Conservation (phyloP, 164 flowering plant species). For the Stephania yunnanensis region DNA sequence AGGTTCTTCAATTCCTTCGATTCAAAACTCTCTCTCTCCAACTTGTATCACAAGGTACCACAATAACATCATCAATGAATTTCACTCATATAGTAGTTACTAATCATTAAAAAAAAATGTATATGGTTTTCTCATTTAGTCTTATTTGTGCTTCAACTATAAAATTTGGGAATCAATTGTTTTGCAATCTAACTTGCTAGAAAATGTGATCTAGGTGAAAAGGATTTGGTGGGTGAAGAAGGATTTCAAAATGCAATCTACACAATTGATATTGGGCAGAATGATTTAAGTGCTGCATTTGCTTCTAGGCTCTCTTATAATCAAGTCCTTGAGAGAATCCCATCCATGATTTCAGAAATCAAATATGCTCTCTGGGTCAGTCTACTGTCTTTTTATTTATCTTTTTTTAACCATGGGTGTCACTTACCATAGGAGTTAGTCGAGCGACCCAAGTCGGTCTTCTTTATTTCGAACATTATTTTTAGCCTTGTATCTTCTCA, state of each 20-base stretch:
- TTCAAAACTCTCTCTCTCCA: slow-evolving; percentile 38
- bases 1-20: slow-evolving; percentile 43
- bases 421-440: too few relatives aligned
- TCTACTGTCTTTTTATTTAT: background rate
- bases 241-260: slow-evolving; percentile 48
- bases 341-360: slow-evolving; percentile 41
- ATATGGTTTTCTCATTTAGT: too few relatives aligned
- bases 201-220: slow-evolving; percentile 7
- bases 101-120: too few relatives aligned
- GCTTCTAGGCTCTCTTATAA: slow-evolving; percentile 26
- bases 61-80: too few relatives aligned
- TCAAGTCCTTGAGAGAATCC: slow-evolving; percentile 34
- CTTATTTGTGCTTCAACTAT: too few relatives aligned
- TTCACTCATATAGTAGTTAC: too few relatives aligned
- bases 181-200: background rate
- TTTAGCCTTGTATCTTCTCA: too few relatives aligned
- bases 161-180: too few relatives aligned
- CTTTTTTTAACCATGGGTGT: too few relatives aligned
- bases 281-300: slow-evolving; percentile 41
- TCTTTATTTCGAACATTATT: too few relatives aligned
- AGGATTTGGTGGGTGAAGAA: slow-evolving; percentile 23
- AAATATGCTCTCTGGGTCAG: slow-evolving; percentile 37
- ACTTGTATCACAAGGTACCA: slow-evolving; percentile 27
- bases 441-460: too few relatives aligned
- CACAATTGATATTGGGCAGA: slow-evolving; percentile 57